Percentiles rank a stretch among this genome's conserved stretches.
Evolutionary conservation across 2,329 filamentous ascomycete species (phyloP).

Genomic region (Aspergillaceae sp.): DNA sequence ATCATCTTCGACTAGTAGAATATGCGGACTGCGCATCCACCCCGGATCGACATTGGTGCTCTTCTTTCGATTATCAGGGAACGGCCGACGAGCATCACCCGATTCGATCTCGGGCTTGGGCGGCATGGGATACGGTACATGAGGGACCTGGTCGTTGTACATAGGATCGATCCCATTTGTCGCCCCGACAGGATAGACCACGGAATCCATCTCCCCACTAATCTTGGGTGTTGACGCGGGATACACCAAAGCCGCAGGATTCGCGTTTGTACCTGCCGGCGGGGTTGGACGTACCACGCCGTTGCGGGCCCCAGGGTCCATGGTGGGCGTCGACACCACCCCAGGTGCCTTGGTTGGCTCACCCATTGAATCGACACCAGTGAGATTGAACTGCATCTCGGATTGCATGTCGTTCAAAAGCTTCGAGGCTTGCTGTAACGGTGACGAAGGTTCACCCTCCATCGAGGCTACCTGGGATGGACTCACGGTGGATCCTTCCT

Average conservation of each 20-base stretch:
- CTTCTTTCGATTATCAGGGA: slow-evolving; percentile 51
- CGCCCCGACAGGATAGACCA: slow-evolving; percentile 85
- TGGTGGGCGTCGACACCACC: slow-evolving; percentile 49
- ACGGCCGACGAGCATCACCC: slow-evolving; percentile 39
- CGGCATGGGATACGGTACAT: slow-evolving; percentile 77
- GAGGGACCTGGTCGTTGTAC: slow-evolving; percentile 87
- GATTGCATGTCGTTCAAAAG: slow-evolving; percentile 57
- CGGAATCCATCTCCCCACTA: slow-evolving; percentile 53
- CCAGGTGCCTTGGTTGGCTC: slow-evolving; percentile 49
- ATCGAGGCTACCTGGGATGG: slow-evolving; percentile 39
- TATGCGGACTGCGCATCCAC: slow-evolving; percentile 62
- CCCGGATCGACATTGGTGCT: slow-evolving; percentile 53
- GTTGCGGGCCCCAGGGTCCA: slow-evolving; percentile 43
- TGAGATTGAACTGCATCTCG: slow-evolving; percentile 55
- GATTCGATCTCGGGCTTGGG: slow-evolving; percentile 50
- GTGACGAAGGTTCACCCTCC: slow-evolving; percentile 58
- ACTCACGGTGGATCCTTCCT: slow-evolving; percentile 33
- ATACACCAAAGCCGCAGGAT: slow-evolving; percentile 41
- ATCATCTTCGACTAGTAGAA: slow-evolving; percentile 82
- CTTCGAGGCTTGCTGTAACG: slow-evolving; percentile 59
- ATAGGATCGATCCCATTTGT: slow-evolving; percentile 91
- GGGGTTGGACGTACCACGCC: slow-evolving; percentile 36
- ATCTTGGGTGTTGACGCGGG: slow-evolving; percentile 27
- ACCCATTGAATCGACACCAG: slow-evolving; percentile 58
- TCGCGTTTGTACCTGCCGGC: slow-evolving; percentile 34